Evolutionary conservation across 1,139 yeast genomes (phyloP).

Genomic region (Scheffersomyces quercinus): DNA sequence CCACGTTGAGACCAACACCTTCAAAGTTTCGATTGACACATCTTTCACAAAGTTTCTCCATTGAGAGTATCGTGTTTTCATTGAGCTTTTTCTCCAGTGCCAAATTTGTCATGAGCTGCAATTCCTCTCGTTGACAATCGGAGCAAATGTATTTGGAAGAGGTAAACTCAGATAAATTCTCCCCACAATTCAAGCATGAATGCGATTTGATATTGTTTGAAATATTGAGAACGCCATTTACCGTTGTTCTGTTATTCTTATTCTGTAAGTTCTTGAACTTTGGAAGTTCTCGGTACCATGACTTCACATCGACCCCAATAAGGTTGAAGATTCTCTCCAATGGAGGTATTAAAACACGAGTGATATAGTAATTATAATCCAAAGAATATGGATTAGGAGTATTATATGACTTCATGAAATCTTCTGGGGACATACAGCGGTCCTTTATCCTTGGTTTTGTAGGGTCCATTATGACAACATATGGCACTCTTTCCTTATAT

Average conservation of each 20-base stretch:
- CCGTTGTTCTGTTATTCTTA: slow-evolving; percentile 3
- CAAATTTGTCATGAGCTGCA: slow-evolving; percentile 19
- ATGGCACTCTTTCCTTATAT: slow-evolving; percentile 84
- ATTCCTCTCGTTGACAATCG: slow-evolving; percentile 21
- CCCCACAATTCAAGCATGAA: slow-evolving; percentile 30
- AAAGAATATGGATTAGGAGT: slow-evolving; percentile 43
- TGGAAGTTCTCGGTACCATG: slow-evolving; percentile 82
- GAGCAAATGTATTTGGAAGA: slow-evolving; percentile 18
- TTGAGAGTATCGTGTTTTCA: slow-evolving; percentile 13
- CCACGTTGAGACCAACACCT: slow-evolving; percentile 12
- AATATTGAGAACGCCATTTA: slow-evolving; percentile 9
- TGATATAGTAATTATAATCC: slow-evolving; percentile 84
- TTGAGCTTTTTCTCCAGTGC: slow-evolving; percentile 14
- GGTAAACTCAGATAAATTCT: slow-evolving; percentile 2
- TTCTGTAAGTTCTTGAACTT: slow-evolving; percentile 16
- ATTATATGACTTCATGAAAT: slow-evolving; percentile 48
- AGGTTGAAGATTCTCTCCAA: slow-evolving; percentile 79
- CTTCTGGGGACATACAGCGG: slow-evolving; percentile 78
- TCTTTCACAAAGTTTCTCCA: slow-evolving; percentile 22
- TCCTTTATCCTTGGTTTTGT: slow-evolving; percentile 70
- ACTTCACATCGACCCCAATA: slow-evolving; percentile 74
- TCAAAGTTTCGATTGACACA: slow-evolving; percentile 25
- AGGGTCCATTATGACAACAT: slow-evolving; percentile 71
- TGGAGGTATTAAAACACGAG: slow-evolving; percentile 84
- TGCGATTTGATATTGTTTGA: slow-evolving; percentile 16